phyloP scores from a whole-genome alignment of 148 eudicot species.

The Silene latifolia region DNA sequence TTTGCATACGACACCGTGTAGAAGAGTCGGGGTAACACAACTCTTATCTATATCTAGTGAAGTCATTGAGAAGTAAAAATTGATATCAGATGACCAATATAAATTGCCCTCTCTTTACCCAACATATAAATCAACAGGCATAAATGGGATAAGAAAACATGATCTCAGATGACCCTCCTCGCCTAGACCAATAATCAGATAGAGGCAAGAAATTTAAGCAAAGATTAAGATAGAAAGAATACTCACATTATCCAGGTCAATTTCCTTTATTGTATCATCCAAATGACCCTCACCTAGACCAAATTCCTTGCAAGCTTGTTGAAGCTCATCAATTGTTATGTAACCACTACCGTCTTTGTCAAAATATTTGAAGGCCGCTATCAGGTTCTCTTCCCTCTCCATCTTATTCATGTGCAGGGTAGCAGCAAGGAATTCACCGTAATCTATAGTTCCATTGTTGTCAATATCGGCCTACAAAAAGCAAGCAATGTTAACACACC shows the following conservation, averaged over 20 bases:
- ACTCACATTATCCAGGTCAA: constrained; percentile 42
- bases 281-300: constrained; percentile 43
- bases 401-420: constrained; percentile 48
- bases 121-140: background rate
- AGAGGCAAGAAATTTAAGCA: background rate
- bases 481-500: constrained; percentile 3
- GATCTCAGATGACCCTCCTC: background rate
- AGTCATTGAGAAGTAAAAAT: background rate
- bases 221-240: background rate
- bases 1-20: too few relatives aligned
- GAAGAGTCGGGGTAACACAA: too few relatives aligned
- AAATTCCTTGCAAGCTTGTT: constrained; percentile 42
- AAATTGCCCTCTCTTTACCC: background rate
- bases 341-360: constrained; percentile 47
- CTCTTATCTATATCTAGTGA: too few relatives aligned
- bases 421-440: constrained; percentile 49
- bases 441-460: constrained; percentile 44
- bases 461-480: constrained; percentile 40
- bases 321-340: constrained; percentile 42
- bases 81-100: background rate
- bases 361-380: constrained; percentile 42
- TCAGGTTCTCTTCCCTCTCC: constrained; percentile 44
- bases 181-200: background rate
- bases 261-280: constrained; percentile 38
- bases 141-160: background rate